These are phyloP conservation scores for Triglochin maritima DNA, from an alignment of 106 monocot species.

Conservation along the genomic window DNA sequence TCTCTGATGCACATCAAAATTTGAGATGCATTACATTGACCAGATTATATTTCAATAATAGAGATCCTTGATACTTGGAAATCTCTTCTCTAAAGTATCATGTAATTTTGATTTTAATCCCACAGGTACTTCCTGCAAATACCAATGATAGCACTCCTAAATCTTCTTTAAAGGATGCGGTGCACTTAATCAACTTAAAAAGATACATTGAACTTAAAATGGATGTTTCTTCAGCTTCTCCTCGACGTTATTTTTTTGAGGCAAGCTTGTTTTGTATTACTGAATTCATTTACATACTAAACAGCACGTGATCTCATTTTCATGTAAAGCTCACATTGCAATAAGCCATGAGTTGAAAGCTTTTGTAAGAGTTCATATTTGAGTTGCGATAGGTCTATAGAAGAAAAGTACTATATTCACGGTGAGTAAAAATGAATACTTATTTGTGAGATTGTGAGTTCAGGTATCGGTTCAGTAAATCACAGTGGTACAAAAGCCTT, in stretches of 20 bases:
- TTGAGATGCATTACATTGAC: too few species aligned
- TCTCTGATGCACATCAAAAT: too few species aligned
- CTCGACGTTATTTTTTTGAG: conserved; percentile 94
- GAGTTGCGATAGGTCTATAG: not conserved
- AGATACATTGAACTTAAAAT: conserved; percentile 63
- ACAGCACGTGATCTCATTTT: not conserved
- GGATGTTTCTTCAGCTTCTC: conserved; percentile 90
- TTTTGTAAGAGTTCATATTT: not conserved
- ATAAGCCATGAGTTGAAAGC: too few species aligned
- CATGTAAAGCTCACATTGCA: too few species aligned
- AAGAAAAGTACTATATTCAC: too few species aligned
- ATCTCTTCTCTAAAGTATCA: too few species aligned
- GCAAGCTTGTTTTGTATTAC: conserved; percentile 29
- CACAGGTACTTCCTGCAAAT: conserved; percentile 35
- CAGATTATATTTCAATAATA: too few species aligned
- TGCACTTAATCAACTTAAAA: conserved; percentile 38
- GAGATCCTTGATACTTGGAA: too few species aligned
- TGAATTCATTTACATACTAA: not conserved
- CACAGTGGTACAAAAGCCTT: too few species aligned
- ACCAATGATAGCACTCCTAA: conserved; percentile 12
- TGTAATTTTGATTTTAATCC: not conserved
- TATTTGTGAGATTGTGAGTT: too few species aligned
- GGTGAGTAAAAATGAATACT: too few species aligned
- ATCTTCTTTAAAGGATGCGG: not conserved
- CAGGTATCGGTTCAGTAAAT: too few species aligned